Base-by-base conservation (phyloP, 805 yeast species). In the Pichia gijzeniarum region DNA sequence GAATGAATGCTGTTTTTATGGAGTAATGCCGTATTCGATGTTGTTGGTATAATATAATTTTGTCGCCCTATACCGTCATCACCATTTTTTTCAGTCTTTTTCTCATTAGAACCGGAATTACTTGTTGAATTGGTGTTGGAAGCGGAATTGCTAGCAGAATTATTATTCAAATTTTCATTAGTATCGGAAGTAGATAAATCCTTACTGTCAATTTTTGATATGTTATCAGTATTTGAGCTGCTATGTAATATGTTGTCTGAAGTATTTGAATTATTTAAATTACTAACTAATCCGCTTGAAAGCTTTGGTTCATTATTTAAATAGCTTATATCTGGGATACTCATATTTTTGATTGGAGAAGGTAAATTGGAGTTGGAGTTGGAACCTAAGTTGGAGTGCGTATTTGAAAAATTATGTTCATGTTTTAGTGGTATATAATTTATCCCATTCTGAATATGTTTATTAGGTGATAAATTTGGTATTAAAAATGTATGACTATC, bases 371-470 rank as follows among this genome's bases (percentile, higher is more conserved):
- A 38, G 14, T 43, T 31, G n/a, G 16, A 17, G n/a, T n/a, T n/a
- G n/a, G n/a, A n/a, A 25, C 9, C 10, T 25, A 10, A 25, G 10
- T 25, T 25, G 28, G 28, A 25, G 6, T 25, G 28, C 28, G 28
- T 10, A 25, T 25, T 25, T 25, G 28, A 25, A 10, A 25, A 25
- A 25, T 25, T 25, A 25, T 25, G 28, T 5, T 35, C 40, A n/a
- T 35, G 25, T 8, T 45, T 42, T 19, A 28, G n/a, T 10, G 62
- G 51, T 12, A 59, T 55, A 38, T 50, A 60, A 38, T 50, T 58
- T 38, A 61, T 47, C 14, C 62, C 59, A 31, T 58, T 63, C 43
- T 58, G 58, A 4, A 17, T 32, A 16, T 40, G 6, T 32, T 38
- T 43, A 27, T 37, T 43, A 5, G 41, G 46, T 4, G 41, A 35